Percentiles rank a stretch among this genome's conserved stretches.
These are phyloP conservation scores for Eucalyptus melliodora DNA, from an alignment of 345 rosid genomes.

Conservation along the genomic window DNA sequence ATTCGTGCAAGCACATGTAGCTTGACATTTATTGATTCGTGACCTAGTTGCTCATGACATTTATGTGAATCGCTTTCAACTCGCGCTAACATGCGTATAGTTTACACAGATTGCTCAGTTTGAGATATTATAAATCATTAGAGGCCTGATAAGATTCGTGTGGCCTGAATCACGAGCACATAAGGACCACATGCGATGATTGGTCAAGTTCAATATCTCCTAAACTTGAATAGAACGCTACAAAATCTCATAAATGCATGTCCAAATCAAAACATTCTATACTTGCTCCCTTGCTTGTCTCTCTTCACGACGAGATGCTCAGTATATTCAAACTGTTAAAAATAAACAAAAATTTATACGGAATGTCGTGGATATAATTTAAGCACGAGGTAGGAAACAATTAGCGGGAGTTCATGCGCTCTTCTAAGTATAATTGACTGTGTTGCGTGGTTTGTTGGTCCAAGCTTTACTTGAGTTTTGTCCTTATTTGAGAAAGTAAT, in stretches of 20 bases:
- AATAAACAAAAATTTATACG: neutral
- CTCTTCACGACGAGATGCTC: neutral
- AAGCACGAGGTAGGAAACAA: neutral
- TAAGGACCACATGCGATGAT: too few relatives aligned
- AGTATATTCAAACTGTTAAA: neutral
- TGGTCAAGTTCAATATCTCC: neutral
- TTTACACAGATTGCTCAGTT: neutral
- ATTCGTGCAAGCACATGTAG: neutral
- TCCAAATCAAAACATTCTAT: neutral
- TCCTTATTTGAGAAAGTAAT: neutral
- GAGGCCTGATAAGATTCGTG: rapidly evolving
- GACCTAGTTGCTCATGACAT: neutral
- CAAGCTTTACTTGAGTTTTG: neutral
- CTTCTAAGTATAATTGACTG: neutral
- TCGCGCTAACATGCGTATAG: too few relatives aligned
- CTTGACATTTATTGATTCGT: neutral
- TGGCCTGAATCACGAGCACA: rapidly evolving
- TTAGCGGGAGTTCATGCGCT: neutral
- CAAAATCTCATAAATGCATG: neutral
- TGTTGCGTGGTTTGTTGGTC: neutral
- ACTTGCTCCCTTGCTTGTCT: neutral
- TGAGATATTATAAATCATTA: rapidly evolving
- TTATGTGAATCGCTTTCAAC: neutral
- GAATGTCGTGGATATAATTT: neutral
- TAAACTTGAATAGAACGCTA: neutral